phyloP scores from a whole-genome alignment of 2,329 filamentous ascomycete genomes.

The Diaporthe nobilis region DNA sequence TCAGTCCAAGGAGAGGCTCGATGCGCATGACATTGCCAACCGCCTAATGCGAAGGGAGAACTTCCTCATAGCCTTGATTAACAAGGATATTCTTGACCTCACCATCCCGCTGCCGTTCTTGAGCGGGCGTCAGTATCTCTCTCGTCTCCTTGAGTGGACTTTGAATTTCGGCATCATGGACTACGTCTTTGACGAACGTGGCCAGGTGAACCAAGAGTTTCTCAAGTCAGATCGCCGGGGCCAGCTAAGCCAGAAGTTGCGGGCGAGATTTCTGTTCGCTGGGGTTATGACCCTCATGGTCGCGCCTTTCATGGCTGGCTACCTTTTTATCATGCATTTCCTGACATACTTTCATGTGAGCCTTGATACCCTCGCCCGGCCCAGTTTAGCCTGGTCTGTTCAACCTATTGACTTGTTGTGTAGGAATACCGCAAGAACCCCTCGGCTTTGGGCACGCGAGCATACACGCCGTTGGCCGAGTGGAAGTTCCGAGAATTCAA shows the following conservation, averaged over 20 bases:
- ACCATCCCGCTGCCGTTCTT: constrained; percentile 89
- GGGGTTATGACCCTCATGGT: constrained; percentile 89
- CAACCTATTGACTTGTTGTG: constrained; percentile 6
- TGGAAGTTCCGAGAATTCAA: constrained; percentile 99
- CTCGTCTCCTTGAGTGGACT: constrained; percentile 92
- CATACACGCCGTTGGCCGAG: constrained; percentile 93
- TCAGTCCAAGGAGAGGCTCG: constrained; percentile 93
- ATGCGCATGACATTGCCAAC: constrained; percentile 97
- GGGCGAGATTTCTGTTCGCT: constrained; percentile 83
- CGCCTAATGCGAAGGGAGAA: constrained; percentile 97
- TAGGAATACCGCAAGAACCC: constrained; percentile 97
- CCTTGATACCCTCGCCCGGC: constrained; percentile 31
- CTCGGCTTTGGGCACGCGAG: constrained; percentile 85
- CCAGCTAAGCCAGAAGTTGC: constrained; percentile 82
- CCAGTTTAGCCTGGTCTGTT: not conserved
- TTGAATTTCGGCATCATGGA: constrained; percentile 91
- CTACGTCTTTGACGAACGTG: constrained; percentile 91
- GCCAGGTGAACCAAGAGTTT: constrained; percentile 89
- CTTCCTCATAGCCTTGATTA: constrained; percentile 96
- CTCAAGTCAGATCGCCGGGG: constrained; percentile 86
- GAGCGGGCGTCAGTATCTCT: constrained; percentile 84
- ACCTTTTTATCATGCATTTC: constrained; percentile 90
- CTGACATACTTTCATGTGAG: constrained; percentile 93
- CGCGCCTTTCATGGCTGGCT: constrained; percentile 88
- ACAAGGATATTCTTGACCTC: constrained; percentile 94